These are phyloP conservation scores for Gorgonomyces haynaldii DNA, from an alignment of 192 early-diverging fungal species.

Conservation along the genomic window DNA sequence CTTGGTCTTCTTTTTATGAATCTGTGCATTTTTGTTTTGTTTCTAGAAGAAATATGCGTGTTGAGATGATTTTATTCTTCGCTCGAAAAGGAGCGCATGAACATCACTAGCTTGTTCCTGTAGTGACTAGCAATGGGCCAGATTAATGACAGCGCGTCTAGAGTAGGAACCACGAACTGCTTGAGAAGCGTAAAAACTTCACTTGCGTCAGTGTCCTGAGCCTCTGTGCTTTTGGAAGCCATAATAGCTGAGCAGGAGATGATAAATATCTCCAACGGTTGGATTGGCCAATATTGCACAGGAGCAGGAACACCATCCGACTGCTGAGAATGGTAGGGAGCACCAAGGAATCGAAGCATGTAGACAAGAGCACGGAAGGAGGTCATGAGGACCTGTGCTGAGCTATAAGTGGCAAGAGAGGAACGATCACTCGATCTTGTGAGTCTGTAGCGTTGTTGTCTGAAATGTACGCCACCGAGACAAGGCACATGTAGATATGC, in stretches of 20 bases:
- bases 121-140: conserved; percentile 8
- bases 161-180: conserved; percentile 1
- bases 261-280: conserved; percentile 10
- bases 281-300: conserved; percentile 9
- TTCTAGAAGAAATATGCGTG: too few relatives aligned
- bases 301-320: background rate
- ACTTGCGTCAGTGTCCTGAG: background rate
- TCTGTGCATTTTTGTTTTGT: too few relatives aligned
- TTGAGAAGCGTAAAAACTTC: background rate
- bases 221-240: background rate
- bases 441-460: background rate
- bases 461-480: background rate
- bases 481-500: conserved; percentile 5
- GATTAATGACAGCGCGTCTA: background rate
- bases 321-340: background rate
- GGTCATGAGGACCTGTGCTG: conserved; percentile 4
- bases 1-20: too few relatives aligned
- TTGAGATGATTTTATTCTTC: too few relatives aligned
- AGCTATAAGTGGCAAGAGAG: too few relatives aligned
- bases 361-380: conserved; percentile 1
- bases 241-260: background rate
- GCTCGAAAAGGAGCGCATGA: too few relatives aligned
- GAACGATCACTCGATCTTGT: too few relatives aligned
- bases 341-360: background rate
- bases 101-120: conserved; percentile 2